Conservation (phyloP, 2,329 filamentous ascomycete genomes). For the Calonectria pauciramosa region DNA sequence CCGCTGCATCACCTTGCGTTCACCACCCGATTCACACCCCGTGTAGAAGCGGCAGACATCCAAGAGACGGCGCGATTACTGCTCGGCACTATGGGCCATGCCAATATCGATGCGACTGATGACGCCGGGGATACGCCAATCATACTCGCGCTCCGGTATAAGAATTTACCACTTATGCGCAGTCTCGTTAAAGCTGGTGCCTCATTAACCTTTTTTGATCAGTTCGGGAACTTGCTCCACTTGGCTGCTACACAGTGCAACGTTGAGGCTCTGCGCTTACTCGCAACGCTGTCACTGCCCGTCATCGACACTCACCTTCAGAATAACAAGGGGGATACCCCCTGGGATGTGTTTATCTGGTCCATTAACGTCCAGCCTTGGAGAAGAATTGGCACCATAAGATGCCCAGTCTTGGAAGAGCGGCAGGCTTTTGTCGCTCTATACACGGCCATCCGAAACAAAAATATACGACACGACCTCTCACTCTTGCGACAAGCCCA, state of each 20-base stretch:
- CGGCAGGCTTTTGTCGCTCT: neutral
- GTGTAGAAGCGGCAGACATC: neutral
- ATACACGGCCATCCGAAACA: neutral
- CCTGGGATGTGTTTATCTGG: neutral
- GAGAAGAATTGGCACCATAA: neutral
- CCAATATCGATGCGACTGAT: neutral
- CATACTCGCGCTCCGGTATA: neutral
- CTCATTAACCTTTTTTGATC: neutral
- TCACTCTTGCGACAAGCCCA: neutral
- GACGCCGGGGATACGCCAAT: neutral
- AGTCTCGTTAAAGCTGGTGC: neutral
- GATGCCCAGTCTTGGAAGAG: neutral
- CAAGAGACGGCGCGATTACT: neutral
- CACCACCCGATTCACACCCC: no score
- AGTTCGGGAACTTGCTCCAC: neutral
- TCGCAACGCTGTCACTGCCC: neutral
- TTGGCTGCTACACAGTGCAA: no score
- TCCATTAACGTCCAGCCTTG: neutral
- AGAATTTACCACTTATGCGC: neutral
- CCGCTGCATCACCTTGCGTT: neutral
- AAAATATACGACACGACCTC: neutral
- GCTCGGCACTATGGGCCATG: neutral
- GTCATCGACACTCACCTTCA: neutral
- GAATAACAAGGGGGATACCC: fast-evolving
- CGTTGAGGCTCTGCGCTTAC: no score